Percentiles rank a stretch among this genome's conserved stretches.
Conservation (phyloP, 2,329 filamentous ascomycete genomes). For the Coniosporium tulheliwenetii region DNA sequence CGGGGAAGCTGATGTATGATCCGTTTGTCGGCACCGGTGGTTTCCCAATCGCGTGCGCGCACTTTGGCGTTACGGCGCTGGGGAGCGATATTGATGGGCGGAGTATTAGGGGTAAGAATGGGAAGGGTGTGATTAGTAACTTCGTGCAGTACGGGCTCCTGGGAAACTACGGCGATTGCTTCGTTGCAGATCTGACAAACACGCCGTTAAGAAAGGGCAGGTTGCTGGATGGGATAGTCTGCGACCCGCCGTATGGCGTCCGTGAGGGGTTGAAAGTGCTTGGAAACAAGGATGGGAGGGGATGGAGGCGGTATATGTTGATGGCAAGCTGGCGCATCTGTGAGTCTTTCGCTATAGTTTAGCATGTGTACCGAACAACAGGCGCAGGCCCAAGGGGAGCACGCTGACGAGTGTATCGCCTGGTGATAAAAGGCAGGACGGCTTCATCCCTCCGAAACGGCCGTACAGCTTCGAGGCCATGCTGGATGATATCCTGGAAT, state of each 20-base stretch:
- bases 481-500: constrained; percentile 76
- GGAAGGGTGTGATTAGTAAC: constrained; percentile 49
- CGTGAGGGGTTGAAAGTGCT: constrained; percentile 82
- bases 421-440: constrained; percentile 31
- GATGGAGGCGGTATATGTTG: constrained; percentile 43
- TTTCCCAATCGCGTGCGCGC: constrained; percentile 76
- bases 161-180: constrained; percentile 55
- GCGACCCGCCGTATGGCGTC: constrained; percentile 92
- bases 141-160: constrained; percentile 69
- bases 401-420: constrained; percentile 1
- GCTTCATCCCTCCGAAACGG: constrained; percentile 74
- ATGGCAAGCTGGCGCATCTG: constrained; percentile 55
- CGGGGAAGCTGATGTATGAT: constrained; percentile 81
- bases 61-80: constrained; percentile 71
- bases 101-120: constrained; percentile 57
- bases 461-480: constrained; percentile 87
- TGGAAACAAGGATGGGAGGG: constrained; percentile 49
- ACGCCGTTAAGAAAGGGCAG: constrained; percentile 46
- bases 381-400: too few species aligned
- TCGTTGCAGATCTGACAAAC: constrained; percentile 79
- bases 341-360: constrained; percentile 23
- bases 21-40: constrained; percentile 93
- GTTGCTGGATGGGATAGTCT: constrained; percentile 79
- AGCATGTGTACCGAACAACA: background rate
- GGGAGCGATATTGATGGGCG: constrained; percentile 91